Evolutionary conservation across 2,329 filamentous ascomycete genomes (phyloP).

Genomic region (Coleophoma cylindrospora): DNA sequence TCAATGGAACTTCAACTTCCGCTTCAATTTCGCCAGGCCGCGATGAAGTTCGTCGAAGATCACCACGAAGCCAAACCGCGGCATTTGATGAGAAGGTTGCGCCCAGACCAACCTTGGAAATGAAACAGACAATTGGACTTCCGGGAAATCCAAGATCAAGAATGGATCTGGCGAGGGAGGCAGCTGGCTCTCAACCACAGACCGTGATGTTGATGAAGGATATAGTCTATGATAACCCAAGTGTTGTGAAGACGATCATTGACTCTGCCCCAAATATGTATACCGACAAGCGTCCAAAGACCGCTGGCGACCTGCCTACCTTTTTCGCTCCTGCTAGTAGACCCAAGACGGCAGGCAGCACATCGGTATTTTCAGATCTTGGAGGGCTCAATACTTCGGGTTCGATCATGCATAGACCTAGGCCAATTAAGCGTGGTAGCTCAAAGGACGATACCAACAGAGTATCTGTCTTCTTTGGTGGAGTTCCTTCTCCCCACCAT

Average conservation of each 20-base stretch:
- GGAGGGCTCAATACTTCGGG: slow-evolving; percentile 10
- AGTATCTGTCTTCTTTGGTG: slow-evolving; percentile 38
- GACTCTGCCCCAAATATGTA: slow-evolving; percentile 33
- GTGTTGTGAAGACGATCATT: slow-evolving; percentile 42
- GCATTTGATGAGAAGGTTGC: slow-evolving; percentile 9
- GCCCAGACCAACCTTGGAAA: slow-evolving; percentile 10
- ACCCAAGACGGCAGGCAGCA: neutral
- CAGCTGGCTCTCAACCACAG: slow-evolving; percentile 28
- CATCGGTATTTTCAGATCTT: slow-evolving; percentile 5
- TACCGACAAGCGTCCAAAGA: slow-evolving; percentile 12
- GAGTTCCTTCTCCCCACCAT: slow-evolving; percentile 33
- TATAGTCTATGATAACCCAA: slow-evolving; percentile 49
- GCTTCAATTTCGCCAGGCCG: slow-evolving; percentile 23
- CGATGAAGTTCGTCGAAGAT: slow-evolving; percentile 25
- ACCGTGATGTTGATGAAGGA: slow-evolving; percentile 53
- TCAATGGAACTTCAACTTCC: slow-evolving; percentile 23
- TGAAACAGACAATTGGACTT: slow-evolving; percentile 18
- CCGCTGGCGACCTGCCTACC: slow-evolving; percentile 6
- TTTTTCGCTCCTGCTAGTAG: neutral
- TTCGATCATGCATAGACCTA: slow-evolving; percentile 27
- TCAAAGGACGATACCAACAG: slow-evolving; percentile 23
- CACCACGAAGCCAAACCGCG: slow-evolving; percentile 18
- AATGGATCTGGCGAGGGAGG: slow-evolving; percentile 6
- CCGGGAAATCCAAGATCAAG: slow-evolving; percentile 21
- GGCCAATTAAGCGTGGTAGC: slow-evolving; percentile 20